Conservation (phyloP, 2,329 filamentous ascomycete genomes). For the Myrmaecium sp. region DNA sequence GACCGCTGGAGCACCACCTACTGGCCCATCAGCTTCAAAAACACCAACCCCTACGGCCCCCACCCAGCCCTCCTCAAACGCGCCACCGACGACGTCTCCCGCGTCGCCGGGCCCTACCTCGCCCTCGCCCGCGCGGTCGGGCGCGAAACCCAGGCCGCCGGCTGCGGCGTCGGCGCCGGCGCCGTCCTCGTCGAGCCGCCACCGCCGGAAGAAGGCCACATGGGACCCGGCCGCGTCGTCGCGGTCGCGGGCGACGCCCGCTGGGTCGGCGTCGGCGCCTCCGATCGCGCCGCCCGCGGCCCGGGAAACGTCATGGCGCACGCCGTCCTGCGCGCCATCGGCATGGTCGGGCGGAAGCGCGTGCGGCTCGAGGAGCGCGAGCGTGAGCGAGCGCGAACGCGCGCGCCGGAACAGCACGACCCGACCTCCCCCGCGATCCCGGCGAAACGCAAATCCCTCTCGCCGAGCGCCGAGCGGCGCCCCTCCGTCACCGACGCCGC, state of each 20-base stretch:
- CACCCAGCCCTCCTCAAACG: conserved; percentile 60
- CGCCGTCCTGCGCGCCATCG: conserved; percentile 61
- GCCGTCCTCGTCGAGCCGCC: conserved; percentile 63
- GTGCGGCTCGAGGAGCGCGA: conserved; percentile 15
- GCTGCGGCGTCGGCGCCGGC: conserved; percentile 52
- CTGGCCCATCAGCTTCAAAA: conserved; percentile 75
- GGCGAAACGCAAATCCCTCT: conserved; percentile 13
- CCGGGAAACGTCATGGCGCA: conserved; percentile 64
- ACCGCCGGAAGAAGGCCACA: conserved; percentile 17
- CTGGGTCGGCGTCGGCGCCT: conserved; percentile 32
- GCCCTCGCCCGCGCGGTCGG: conserved; percentile 49
- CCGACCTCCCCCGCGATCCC: not conserved
- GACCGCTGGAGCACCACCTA: conserved; percentile 57
- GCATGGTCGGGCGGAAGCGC: conserved; percentile 54
- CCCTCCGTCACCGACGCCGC: conserved; percentile 8
- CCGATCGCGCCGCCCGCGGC: conserved; percentile 13
- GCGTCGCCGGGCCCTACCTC: conserved; percentile 50
- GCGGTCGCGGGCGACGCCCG: conserved; percentile 63
- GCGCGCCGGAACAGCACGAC: not conserved
- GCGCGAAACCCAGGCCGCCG: conserved; percentile 36
- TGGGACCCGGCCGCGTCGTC: conserved; percentile 32
- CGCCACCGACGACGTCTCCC: conserved; percentile 50
- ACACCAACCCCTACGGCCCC: conserved; percentile 73
- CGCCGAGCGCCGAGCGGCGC: conserved; percentile 2
- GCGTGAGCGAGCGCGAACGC: conserved; percentile 2